phyloP scores from a whole-genome alignment of 306 rosid species.

The Morella rubra region DNA sequence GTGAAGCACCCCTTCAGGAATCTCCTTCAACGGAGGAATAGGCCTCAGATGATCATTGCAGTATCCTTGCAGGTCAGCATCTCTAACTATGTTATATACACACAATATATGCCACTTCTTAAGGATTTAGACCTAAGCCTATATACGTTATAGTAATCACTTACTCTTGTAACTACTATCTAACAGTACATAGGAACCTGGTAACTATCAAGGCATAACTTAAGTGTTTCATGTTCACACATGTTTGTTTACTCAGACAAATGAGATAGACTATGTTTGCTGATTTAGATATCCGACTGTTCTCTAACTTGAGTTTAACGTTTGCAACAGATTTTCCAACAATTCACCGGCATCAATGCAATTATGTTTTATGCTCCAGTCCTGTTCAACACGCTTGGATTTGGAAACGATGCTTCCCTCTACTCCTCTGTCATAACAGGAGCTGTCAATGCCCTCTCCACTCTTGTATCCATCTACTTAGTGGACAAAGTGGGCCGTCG shows the following conservation, averaged over 20 bases:
- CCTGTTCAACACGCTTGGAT: conserved; percentile 66
- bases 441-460: conserved; percentile 65
- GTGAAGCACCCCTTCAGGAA: conserved; percentile 83
- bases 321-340: conserved; percentile 72
- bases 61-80: conserved; percentile 59
- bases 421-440: conserved; percentile 79
- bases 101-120: not conserved
- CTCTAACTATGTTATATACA: not conserved
- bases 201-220: too few relatives aligned
- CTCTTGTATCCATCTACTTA: conserved; percentile 60
- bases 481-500: conserved; percentile 79
- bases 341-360: conserved; percentile 89
- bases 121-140: too few relatives aligned
- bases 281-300: not conserved
- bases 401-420: conserved; percentile 62
- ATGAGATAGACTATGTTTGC: too few relatives aligned
- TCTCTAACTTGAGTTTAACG: not conserved
- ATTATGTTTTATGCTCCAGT: conserved; percentile 93
- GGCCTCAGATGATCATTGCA: conserved; percentile 76
- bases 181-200: too few relatives aligned
- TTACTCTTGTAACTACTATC: too few relatives aligned
- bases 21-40: conserved; percentile 56
- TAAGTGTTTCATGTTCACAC: too few relatives aligned
- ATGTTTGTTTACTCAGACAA: too few relatives aligned
- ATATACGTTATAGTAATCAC: too few relatives aligned